Evolutionary conservation across 2,329 filamentous ascomycete species (phyloP), one percentile per base, ranked within the genome.

Genomic region (Microdochium bolleyi): DNA sequence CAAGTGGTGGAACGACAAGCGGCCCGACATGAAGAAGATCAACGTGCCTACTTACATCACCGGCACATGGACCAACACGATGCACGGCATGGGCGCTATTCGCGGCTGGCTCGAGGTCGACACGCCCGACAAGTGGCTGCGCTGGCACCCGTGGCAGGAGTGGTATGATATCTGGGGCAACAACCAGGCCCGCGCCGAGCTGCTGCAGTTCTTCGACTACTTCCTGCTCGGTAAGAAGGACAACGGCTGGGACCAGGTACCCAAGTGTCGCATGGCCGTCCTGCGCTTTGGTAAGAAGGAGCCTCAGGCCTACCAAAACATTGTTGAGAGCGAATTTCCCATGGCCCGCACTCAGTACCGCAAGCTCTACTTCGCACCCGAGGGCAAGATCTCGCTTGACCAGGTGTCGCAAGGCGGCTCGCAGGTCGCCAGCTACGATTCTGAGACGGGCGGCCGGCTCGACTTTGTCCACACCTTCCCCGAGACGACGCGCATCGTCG

Each of bases 191-290:
- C 57, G 50, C 24, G 60, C 67, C 1, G 73, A 77, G 51, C 63
- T 77, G 1, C 54, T 62, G 7, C 52, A 56, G 1, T 79, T 74
- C 61, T 78, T 78, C 52, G 74, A 78, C 51, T 60, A 58, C 2
- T 79, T 72, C 53, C 62, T 77, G 16, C 73, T 71, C 30, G 69
- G 63, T 0, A 38, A 38, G 16, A 61, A 64, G 1, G 54, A 72
- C 1, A 79, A 78, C 51, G 70, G 60, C 16, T 78, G 73, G 73
- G 64, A 44, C 37, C 62, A 68, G 46, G 78, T 74, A 0, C 72
- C 75, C 1, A 64, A 63, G 27, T 71, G 78, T 1, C 67, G 74
- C 4, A 72, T 67, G 63, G 67, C 72, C 1, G 61, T 68, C 0
- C 59, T 77, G 25, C 62, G 63, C 49, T 73, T 70, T 48, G 67